Base-by-base conservation (phyloP, 129 eudicot species). In the Cynara cardunculus region DNA sequence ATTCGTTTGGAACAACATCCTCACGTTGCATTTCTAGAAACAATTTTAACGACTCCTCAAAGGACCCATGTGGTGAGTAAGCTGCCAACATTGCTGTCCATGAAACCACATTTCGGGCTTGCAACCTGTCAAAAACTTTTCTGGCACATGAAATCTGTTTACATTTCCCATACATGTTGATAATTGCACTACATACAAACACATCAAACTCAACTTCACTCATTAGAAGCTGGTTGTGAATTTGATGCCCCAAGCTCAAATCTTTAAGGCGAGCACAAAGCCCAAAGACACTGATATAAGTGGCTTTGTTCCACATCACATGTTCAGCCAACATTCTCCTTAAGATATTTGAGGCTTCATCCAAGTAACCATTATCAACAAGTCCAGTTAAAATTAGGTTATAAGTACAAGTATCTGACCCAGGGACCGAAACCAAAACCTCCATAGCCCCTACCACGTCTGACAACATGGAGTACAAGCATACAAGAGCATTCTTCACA, bases 121-220 rank as follows among this genome's bases (percentile, higher is more conserved):
- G 8, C 66, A 68, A 46, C 34, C 46, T 68, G 56, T 81, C 87
- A 68, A 90, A 90, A 22, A 77, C 75, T 13, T 76, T 72, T 75
- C 84, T 81, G 9, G 87, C 85, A 4, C 10, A 18, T 72, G 74
- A 78, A 75, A 87, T 44, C 16, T 83, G 78, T 28, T 87, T 86
- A 84, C 89, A 83, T 81, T 90, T 90, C 41, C 91, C 94, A 69
- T 90, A 90, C 88, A 86, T 87, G 65, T 87, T 90, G 32, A 90
- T 78, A 3, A 80, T 28, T 8, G 89, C 84, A 69, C 86, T 83
- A 77, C 72, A 76, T n/a, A 87, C 44, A 79, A 74, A 90, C 80
- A 74, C 37, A 87, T 88, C 87, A 75, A 49, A 24, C 78, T 83
- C 77, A 70, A 83, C 78, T 35, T 69, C 74, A 62, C 46, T 78